Base-by-base conservation (phyloP, 371 early-diverging fungal species). In the Rhizopus stolonifer region DNA sequence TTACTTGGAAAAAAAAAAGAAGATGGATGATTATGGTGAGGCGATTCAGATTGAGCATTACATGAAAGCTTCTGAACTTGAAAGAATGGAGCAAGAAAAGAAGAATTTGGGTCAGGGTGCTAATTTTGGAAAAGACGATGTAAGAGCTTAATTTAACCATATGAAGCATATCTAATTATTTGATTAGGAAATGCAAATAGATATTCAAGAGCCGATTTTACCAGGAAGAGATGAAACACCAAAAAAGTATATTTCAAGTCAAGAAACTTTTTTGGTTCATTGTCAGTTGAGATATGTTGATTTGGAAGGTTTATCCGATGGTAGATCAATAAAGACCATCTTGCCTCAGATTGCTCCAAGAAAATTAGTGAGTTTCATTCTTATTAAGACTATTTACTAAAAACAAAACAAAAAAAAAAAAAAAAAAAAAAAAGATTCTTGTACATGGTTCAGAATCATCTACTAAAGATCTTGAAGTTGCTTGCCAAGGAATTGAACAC, bases 21-120 rank as follows among this genome's bases (percentile, higher is more conserved):
- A 84, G 65, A 84, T 90, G 52, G 97, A 96, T 57, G 96, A 96
- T 55, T 98, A 96, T 78, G 97, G 98, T 49, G 97, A 98, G 68
- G 82, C 88, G 5, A 88, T 95, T 64, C 88, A 91, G 60, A 70
- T 82, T 3, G 86, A 88, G 29, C 81, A 84, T 49, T 91, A 84
- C 55, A 62, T 82, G 71, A 79, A 70, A 39, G 76, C 78, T 0
- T 71, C 81, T 0, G 81, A 82, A 13, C 54, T 64, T 18, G 77
- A 78, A 34, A 53, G 60, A 22, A 63, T 67, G 36, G 67, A 70
- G 21, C 38, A 57, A 26, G 75, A 63, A 26, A 66, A 65, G 48
- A 69, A 67, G 23, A 60, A 49, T 40, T 54, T 64, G 39, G 82
- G 76, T 29, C 64, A 58, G 36, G 79, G 79, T n/a, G 74, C 78